Base-by-base conservation (phyloP, 805 yeast species). In the Cyberlindnera subsufficiens region DNA sequence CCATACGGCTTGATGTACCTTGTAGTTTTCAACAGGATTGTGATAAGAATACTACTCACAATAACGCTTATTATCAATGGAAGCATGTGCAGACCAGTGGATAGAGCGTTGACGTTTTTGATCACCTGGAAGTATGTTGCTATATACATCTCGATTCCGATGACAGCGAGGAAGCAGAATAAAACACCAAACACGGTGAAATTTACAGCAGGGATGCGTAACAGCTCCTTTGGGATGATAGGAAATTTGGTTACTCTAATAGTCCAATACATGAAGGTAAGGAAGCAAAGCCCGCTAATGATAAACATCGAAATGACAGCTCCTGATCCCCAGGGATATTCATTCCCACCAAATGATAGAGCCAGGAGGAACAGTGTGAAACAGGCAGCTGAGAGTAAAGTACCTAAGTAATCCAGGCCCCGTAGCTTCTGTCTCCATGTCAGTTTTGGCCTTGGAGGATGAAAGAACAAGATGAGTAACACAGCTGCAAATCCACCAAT, bases 401-500 rank as follows among this genome's bases (percentile, higher is more conserved):
- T 22, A 8, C 27, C 27, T 9, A 22, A 4, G 10, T 22, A 22
- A 22, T 22, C 27, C 27, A 6, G 27, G 11, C 27, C 27, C 27
- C 10, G 27, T 11, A 22, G 13, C 27, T 22, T 5, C 27, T 22
- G 11, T 22, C 13, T 22, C 27, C 27, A 22, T 22, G 27, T 22
- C 3, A 22, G 27, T 9, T 22, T 22, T 9, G 27, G 27, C 10
- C 10, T 22, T 11, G 27, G 27, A 22, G 27, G 27, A 22, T 22
- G 27, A 6, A 22, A 22, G 27, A 45, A 47, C 14, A 44, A 27
- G 4, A 68, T 39, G 27, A 77, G 56, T 9, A 67, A 51, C 0
- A 58, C 56, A 16, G 67, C 51, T 1, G 77, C 72, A 3, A 67
- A 43, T 5, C 78, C 85, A 19, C 80, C 80, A 38, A 77, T 58